Conservation (phyloP, 768 basidiomycete genomes). For the Psilocybe cyanescens region DNA sequence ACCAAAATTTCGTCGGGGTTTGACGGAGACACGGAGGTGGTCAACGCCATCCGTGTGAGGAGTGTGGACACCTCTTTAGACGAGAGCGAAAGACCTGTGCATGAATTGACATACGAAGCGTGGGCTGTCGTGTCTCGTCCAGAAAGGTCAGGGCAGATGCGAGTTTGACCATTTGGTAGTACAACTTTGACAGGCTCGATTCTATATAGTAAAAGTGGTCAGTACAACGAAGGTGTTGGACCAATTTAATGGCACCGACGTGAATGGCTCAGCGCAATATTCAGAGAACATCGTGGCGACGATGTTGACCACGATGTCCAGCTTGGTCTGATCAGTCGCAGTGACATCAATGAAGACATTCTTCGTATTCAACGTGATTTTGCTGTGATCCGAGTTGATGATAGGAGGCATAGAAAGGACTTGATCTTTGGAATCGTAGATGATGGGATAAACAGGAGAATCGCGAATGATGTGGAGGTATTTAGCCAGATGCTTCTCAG, state of each 20-base stretch:
- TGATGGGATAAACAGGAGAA: constrained; percentile 96
- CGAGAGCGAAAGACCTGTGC: constrained; percentile 82
- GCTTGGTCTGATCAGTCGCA: constrained; percentile 95
- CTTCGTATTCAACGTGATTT: constrained; percentile 90
- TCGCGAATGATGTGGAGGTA: constrained; percentile 94
- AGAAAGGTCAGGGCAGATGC: constrained; percentile 82
- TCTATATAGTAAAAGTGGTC: constrained; percentile 40
- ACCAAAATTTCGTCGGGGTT: constrained; percentile 75
- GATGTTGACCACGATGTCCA: constrained; percentile 94
- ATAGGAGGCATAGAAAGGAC: constrained; percentile 98
- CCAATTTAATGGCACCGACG: constrained; percentile 54
- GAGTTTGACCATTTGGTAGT: constrained; percentile 73
- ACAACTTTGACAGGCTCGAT: constrained; percentile 93
- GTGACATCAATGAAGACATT: constrained; percentile 98
- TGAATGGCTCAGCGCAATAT: constrained; percentile 90
- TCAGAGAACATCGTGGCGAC: constrained; percentile 98
- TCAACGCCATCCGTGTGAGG: constrained; percentile 83
- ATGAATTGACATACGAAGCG: constrained; percentile 93
- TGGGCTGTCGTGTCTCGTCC: constrained; percentile 73
- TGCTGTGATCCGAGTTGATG: constrained; percentile 96
- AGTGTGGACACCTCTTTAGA: constrained; percentile 69
- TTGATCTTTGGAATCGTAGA: constrained; percentile 86
- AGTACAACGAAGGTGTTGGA: background rate
- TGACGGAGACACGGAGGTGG: constrained; percentile 52
- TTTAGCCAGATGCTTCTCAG: constrained; percentile 87